Evolutionary conservation across 768 basidiomycete genomes (phyloP), one percentile per base, ranked within the genome.

Genomic region (Leccinum obscurum): DNA sequence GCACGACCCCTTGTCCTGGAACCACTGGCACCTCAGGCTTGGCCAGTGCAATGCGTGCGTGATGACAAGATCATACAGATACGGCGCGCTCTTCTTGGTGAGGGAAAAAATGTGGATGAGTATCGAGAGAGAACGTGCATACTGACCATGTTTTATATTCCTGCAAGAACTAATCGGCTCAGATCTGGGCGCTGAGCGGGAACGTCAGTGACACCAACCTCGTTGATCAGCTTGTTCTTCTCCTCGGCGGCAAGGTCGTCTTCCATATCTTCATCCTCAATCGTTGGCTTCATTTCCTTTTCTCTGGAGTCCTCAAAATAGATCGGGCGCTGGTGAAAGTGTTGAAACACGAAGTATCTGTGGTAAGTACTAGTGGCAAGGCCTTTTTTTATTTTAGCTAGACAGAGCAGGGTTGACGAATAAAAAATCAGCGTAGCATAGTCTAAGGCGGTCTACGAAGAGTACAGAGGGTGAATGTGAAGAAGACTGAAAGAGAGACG

Each of bases 11-110:
- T 87, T 89, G 80, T 99, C 97, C 0, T 96, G 97, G 75, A 99
- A 92, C 97, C 97, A 99, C 77, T n/a, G 97, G 73, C 93, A 95
- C 97, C 97, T 55, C n/a, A n/a, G n/a, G n/a, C n/a, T n/a, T n/a
- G n/a, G n/a, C n/a, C n/a, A n/a, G n/a, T n/a, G n/a, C n/a, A n/a
- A n/a, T n/a, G n/a, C n/a, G n/a, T n/a, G n/a, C n/a, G n/a, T n/a
- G n/a, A n/a, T n/a, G n/a, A n/a, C n/a, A n/a, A n/a, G n/a, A n/a
- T n/a, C n/a, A n/a, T n/a, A n/a, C n/a, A n/a, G n/a, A n/a, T n/a
- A n/a, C n/a, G n/a, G n/a, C n/a, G n/a, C n/a, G n/a, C n/a, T n/a
- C n/a, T n/a, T n/a, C n/a, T n/a, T n/a, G n/a, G n/a, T n/a, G 49
- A 60, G 53, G 30, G 8, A 20, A 28, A 24, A 37, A 6, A 30